Base-by-base conservation (phyloP, 2,329 filamentous ascomycete genomes). In the Cordyceps pruinosa region DNA sequence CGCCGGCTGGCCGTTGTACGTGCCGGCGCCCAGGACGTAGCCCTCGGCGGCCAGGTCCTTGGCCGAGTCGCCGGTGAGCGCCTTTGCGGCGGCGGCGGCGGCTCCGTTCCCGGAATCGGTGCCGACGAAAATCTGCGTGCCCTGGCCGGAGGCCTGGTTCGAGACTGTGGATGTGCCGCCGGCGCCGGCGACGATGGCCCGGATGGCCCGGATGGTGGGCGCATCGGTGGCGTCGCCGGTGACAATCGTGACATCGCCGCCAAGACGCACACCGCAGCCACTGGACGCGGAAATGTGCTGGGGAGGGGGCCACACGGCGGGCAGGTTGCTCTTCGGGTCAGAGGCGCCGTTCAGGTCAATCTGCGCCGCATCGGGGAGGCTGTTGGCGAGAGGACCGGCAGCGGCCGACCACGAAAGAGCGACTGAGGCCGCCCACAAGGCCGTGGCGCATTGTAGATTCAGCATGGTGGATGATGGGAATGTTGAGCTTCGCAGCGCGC, bases 21-120 rank as follows among this genome's bases (percentile, higher is more conserved):
- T 56, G 34, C 60, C 60, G 21, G 47, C 10, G 13, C 28, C 57
- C 5, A 61, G 45, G 8, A 59, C 59, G 46, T 61, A 61, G 37
- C 59, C 59, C 21, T 61, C 59, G 6, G 52, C 47, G 19, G 49
- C 12, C 2, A 61, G 59, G 32, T 21, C 45, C 13, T 51, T 17
- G 10, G 57, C 57, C 7, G 57, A 51, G 6, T 46, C 54, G 26
- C 59, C 59, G 4, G 57, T 57, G 17, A 61, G 53, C 2, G 50
- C 49, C 49, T 58, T 58, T 15, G 59, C 59, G 17, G 59, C 59
- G 21, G 42, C 54, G 7, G 54, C 57, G 10, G 53, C 59, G 19
- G 39, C 57, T 4, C 17, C 15, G 21, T 60, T 57, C n/a, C 59
- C 52, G 17, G 49, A 23, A 32, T 37, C 49, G 32, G 54, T 59